Conservation (phyloP, 2,329 filamentous ascomycete genomes). For the Fusarium pininemorale region DNA sequence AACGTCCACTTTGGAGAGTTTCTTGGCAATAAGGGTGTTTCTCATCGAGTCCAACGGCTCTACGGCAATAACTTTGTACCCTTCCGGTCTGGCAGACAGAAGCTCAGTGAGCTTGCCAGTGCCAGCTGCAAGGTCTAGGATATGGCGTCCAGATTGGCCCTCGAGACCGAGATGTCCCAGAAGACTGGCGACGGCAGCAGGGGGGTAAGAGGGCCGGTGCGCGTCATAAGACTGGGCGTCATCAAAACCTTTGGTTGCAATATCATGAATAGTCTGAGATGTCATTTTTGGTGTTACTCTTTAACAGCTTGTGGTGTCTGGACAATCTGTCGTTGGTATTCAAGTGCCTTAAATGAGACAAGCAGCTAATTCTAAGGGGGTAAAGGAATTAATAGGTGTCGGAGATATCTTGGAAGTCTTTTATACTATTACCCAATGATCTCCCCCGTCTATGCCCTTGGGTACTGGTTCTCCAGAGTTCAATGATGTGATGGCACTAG, state of each 20-base stretch:
- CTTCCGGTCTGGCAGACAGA: slow-evolving; percentile 66
- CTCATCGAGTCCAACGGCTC: slow-evolving; percentile 75
- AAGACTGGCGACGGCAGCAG: slow-evolving; percentile 65
- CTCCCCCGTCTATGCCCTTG: slow-evolving; percentile 21
- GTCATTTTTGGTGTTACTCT: slow-evolving; percentile 20
- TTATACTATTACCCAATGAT: slow-evolving; percentile 25
- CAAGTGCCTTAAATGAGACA: not conserved
- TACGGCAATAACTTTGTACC: slow-evolving; percentile 68
- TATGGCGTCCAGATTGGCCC: slow-evolving; percentile 54
- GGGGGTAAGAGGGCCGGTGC: slow-evolving; percentile 73
- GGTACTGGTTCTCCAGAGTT: not conserved
- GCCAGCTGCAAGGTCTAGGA: slow-evolving; percentile 73
- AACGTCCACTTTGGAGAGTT: slow-evolving; percentile 63
- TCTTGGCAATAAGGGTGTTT: slow-evolving; percentile 66
- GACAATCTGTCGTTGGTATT: not conserved
- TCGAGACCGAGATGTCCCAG: slow-evolving; percentile 64
- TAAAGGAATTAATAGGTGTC: not conserved
- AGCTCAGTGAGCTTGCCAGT: slow-evolving; percentile 76
- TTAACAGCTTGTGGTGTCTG: slow-evolving; percentile 2
- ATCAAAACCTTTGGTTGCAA: slow-evolving; percentile 67
- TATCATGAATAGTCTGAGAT: slow-evolving; percentile 58
- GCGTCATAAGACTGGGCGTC: slow-evolving; percentile 72
- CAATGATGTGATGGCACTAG: slow-evolving; percentile 26
- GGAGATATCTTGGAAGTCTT: slow-evolving; percentile 1
- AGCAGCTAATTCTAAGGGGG: not conserved